Evolutionary conservation across 371 early-diverging fungal genomes (phyloP), one percentile per base, ranked within the genome.

Genomic region (Mucor circinelloides): DNA sequence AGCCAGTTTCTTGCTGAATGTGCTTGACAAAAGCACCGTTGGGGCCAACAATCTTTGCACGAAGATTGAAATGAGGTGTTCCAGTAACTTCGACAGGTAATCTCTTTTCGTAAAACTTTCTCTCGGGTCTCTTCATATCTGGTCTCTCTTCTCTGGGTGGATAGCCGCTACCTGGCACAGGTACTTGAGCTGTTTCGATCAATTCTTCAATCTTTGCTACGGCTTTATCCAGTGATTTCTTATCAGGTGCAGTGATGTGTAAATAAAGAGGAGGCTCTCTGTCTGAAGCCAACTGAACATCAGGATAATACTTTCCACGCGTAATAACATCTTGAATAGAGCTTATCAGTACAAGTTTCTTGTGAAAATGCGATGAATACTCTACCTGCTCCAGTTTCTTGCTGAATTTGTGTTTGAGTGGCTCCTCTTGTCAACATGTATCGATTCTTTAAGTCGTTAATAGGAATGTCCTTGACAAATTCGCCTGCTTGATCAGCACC

Each of bases 21-120:
- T 93, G 93, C 75, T 95, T 94, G 31, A 96, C 91, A 78, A 91
- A 94, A 15, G 87, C 86, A 28, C 96, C 96, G 40, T 82, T 83
- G 48, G 94, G 94, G 9, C 96, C 96, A 38, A 95, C 90, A 50
- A 96, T 86, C 75, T 95, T 95, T 19, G 93, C 92, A 15, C 94
- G 85, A 32, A 91, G 80, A 68, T 95, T 92, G 75, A 93, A 94
- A 6, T 81, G 82, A 19, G 89, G 87, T 23, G 87, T 88, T 0
- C 89, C 85, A 42, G 90, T 91, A 19, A 94, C 85, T 5, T 86
- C 90, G 8, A 96, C 85, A 48, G 78, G 85, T 5, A 95, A 83
- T 69, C 92, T 93, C 15, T 85, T 89, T 60, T 89, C 87, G 50
- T 83, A 70, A 30, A 84, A 78, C 40, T 77, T 78, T 34, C 84